Evolutionary conservation across 2,329 filamentous ascomycete species (phyloP).

Genomic region (Ophiostoma sp.): DNA sequence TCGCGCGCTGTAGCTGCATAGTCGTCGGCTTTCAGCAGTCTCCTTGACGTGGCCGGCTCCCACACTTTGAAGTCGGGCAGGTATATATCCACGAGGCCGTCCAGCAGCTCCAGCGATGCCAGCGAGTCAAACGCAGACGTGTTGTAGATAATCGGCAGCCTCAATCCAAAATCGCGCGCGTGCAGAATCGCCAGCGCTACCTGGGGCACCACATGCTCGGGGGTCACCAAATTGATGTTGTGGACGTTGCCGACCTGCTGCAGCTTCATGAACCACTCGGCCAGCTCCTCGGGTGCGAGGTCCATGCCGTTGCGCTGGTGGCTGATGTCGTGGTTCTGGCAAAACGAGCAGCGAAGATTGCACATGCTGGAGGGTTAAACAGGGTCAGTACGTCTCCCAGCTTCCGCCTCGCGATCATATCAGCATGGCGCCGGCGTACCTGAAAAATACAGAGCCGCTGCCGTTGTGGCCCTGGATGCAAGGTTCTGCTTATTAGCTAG

Average conservation of each 20-base stretch:
- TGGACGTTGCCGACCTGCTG: constrained; percentile 76
- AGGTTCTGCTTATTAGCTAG: constrained; percentile 48
- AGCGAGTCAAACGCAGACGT: constrained; percentile 75
- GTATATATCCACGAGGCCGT: constrained; percentile 79
- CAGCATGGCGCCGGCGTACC: constrained; percentile 44
- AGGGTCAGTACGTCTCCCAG: background rate
- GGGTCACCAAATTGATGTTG: constrained; percentile 84
- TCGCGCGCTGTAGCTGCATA: constrained; percentile 68
- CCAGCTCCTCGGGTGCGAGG: constrained; percentile 70
- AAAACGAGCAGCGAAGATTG: constrained; percentile 68
- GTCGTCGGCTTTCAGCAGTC: constrained; percentile 72
- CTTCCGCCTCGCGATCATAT: background rate
- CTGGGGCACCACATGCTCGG: constrained; percentile 81
- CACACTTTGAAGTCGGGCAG: constrained; percentile 86
- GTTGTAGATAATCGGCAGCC: constrained; percentile 75
- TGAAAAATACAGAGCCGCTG: constrained; percentile 77
- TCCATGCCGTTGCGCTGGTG: constrained; percentile 78
- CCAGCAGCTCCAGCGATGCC: constrained; percentile 64
- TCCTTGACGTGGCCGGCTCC: constrained; percentile 58
- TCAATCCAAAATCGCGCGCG: constrained; percentile 63
- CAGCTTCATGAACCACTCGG: constrained; percentile 73
- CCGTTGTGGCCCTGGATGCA: constrained; percentile 79
- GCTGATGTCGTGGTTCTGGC: constrained; percentile 78
- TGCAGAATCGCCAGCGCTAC: constrained; percentile 71
- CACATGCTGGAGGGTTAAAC: constrained; percentile 38